Percentiles rank a stretch among this genome's conserved stretches.
Evolutionary conservation across 306 rosid genomes (phyloP).

Genomic region (Lupinus albus): DNA sequence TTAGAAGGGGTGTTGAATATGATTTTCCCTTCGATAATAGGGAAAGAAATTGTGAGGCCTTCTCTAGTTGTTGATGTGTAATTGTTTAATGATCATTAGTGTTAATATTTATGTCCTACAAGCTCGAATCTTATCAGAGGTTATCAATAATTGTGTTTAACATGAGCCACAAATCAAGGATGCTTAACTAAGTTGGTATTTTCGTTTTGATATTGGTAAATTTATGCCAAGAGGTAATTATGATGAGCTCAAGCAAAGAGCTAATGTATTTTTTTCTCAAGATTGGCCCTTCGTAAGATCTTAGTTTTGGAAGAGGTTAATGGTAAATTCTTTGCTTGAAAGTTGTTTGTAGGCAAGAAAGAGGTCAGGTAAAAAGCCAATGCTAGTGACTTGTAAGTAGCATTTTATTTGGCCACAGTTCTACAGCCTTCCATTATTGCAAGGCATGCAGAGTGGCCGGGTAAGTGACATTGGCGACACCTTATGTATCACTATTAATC

Average conservation of each 20-base stretch:
- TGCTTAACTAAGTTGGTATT: no score
- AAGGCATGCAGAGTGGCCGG: neutral
- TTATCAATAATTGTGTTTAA: no score
- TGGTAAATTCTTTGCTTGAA: neutral
- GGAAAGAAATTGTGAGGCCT: conserved; percentile 14
- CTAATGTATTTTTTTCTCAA: neutral
- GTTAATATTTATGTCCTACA: conserved; percentile 16
- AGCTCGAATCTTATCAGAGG: no score
- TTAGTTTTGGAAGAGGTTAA: neutral
- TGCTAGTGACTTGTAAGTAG: no score
- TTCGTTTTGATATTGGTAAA: neutral
- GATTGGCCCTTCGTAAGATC: neutral
- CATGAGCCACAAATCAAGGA: no score
- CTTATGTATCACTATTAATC: neutral
- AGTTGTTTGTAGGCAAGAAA: neutral
- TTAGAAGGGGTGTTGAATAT: neutral
- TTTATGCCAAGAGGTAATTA: neutral
- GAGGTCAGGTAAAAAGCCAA: neutral
- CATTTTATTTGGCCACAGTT: neutral
- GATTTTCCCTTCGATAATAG: conserved; percentile 12
- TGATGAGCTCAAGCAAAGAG: neutral
- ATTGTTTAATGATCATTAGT: conserved; percentile 24
- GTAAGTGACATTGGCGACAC: neutral
- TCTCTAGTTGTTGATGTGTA: conserved; percentile 29
- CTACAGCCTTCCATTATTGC: neutral